Base-by-base conservation (phyloP, 176 grass and related monocot species). In the Phyllostachys edulis region DNA sequence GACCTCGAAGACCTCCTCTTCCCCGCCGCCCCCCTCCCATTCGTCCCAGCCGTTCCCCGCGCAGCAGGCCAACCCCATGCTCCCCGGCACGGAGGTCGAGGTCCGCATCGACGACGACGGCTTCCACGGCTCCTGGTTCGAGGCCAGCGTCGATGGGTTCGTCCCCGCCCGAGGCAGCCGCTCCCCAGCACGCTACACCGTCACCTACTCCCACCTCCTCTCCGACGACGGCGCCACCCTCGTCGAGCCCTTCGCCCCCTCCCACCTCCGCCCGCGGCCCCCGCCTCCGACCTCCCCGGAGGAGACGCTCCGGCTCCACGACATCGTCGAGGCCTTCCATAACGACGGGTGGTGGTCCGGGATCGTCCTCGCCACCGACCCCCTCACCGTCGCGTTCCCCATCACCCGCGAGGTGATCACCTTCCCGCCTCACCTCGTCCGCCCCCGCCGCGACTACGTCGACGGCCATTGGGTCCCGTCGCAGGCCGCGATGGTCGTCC, bases 331-430 rank as follows among this genome's bases (percentile, higher is more conserved):
- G 90, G 90, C 90, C 9, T 90, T 92, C 82, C 90, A 95, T 76
- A 73, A 90, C 46, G 93, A 95, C n/a, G 90, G 93, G 0, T 95
- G 93, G 93, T 94, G 93, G 93, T 78, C 85, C 0, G 90, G 93
- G n/a, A 75, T 94, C 70, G 63, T 94, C 63, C 10, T 82, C 76
- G 7, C 72, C 59, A 52, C 44, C 10, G 6, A 39, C 20, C 49
- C 54, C n/a, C 14, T 84, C 66, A 80, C 75, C 36, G 83, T 92
- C 41, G 84, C 85, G 47, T 90, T 95, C 82, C 93, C 93, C 49
- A 66, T 85, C 50, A 88, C 90, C 38, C 82, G 93, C 27, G 90
- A 95, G 80, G 79, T 84, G 38, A 83, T 90, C 79, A 7, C 32
- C 12, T 88, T 95, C 82, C 49, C 56, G 20, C 79, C 57, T 6